A percentile compares a stretch with the other conserved stretches of the same genome.
Evolutionary conservation across 1,139 yeast genomes (phyloP).

Genomic region (Sugiyamaella castrensis): DNA sequence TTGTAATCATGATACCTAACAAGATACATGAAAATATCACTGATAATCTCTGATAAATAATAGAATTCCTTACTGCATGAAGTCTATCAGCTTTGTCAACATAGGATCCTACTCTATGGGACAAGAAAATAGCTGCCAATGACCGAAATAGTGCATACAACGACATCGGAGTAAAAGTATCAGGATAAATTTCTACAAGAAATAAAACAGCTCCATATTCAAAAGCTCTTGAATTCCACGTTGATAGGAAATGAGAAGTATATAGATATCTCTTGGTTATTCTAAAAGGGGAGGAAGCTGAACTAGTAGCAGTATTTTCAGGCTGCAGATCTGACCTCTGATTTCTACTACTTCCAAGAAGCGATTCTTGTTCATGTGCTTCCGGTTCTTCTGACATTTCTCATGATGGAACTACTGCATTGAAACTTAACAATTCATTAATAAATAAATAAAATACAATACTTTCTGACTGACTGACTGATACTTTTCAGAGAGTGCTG

Average conservation of each 20-base stretch:
- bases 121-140: constrained; percentile 32
- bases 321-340: too few relatives aligned
- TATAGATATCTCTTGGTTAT: constrained; percentile 23
- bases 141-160: constrained; percentile 36
- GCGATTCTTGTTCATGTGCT: too few relatives aligned
- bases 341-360: too few relatives aligned
- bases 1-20: constrained; percentile 25
- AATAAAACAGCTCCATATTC: constrained; percentile 39
- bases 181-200: constrained; percentile 35
- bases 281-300: too few relatives aligned
- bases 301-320: too few relatives aligned
- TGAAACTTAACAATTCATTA: too few relatives aligned
- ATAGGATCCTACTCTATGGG: constrained; percentile 31
- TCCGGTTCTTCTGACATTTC: too few relatives aligned
- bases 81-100: constrained; percentile 34
- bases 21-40: constrained; percentile 32
- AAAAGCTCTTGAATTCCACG: constrained; percentile 39
- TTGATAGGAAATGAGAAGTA: constrained; percentile 36
- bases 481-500: too few relatives aligned
- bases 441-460: too few relatives aligned
- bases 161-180: constrained; percentile 36
- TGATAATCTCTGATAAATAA: constrained; percentile 36
- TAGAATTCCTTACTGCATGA: constrained; percentile 34
- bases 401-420: too few relatives aligned
- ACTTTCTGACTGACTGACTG: too few relatives aligned